Evolutionary conservation across 345 rosid species (phyloP), one percentile per base, ranked within the genome.

Genomic region (Aegle marmelos): DNA sequence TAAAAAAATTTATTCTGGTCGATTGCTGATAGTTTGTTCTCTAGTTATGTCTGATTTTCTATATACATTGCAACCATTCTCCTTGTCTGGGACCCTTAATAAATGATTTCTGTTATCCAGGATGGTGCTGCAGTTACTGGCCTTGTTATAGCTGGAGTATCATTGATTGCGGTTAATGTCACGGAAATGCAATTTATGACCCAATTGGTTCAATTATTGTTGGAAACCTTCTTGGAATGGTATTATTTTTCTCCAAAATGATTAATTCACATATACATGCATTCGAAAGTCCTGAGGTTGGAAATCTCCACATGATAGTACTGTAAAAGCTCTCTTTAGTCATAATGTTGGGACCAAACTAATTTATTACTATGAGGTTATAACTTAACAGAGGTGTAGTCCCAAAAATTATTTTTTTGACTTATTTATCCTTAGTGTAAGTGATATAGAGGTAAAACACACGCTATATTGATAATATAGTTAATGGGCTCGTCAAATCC

Each of bases 41-140:
- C 24, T n/a, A 33, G 8, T 54, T 10, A 76, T 16, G 34, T 62
- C 16, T 28, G 1, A 45, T 45, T 11, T 5, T 28, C 9, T 8
- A 28, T 11, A 61, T 6, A 17, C 45, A 19, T 39, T 74, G 37
- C 25, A 27, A 10, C 59, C 8, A 61, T 13, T 70, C 2, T 27
- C 17, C 7, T 58, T 7, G 27, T 62, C 62, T 60, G 27, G 13
- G 17, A 28, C 37, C 48, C 34, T 22, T 39, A 30, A 37, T 60
- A 63, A 36, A 61, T 75, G 53, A 78, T 78, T 63, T 80, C 76
- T 19, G 31, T 74, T 77, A 75, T 70, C 67, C 92, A 95, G 99
- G 99, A 95, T 88, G 97, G 99, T 1, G 99, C 99, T 84, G 99
- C 99, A 30, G 99, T 95, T 75, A 85, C 96, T 68, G 98, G 99